Evolutionary conservation across 169 alveolate genomes (phyloP), one percentile per base, ranked within the genome.

Genomic region (Plasmodium vinckei): DNA sequence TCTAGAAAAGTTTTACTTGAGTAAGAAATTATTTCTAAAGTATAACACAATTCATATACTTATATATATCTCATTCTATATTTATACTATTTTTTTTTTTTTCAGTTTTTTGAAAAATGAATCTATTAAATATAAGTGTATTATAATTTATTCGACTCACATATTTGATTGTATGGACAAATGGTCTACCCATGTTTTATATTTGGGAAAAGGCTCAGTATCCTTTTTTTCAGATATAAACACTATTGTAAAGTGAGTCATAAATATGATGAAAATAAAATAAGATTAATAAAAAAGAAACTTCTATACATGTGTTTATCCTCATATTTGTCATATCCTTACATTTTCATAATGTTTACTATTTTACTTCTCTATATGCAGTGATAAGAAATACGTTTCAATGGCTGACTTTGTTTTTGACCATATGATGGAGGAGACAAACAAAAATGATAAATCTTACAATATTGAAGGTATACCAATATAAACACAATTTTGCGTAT

Each of bases 141-240:
- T 82, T 51, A 69, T 82, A 21, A 82, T 82, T 56, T 82, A 82
- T 69, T 82, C 90, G 9, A 82, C 90, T 2, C 90, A 82, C 47
- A 82, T 82, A 21, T 82, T 82, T 56, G 90, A 82, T 19, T 57
- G 69, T 82, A 82, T 82, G 86, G 86, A 82, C 3, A 68, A 68
- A 25, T 82, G 90, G 90, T 82, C 73, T 82, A 82, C 65, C 57
- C 90, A 82, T 59, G 42, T 82, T 39, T 69, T 82, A 25, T 82
- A 82, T 44, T 72, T 82, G 63, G 67, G 86, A 54, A 69, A 82
- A 17, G 90, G 90, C 6, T 23, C 70, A 19, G 73, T 82, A 15
- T 27, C 82, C 17, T 68, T 54, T 68, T 82, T 68, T 82, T 65
- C 90, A 17, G 63, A 44, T 44, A 82, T 82, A 67, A 15, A 60